Evolutionary conservation across 2,329 filamentous ascomycete genomes (phyloP).

Genomic region (Ophiobolus disseminans): DNA sequence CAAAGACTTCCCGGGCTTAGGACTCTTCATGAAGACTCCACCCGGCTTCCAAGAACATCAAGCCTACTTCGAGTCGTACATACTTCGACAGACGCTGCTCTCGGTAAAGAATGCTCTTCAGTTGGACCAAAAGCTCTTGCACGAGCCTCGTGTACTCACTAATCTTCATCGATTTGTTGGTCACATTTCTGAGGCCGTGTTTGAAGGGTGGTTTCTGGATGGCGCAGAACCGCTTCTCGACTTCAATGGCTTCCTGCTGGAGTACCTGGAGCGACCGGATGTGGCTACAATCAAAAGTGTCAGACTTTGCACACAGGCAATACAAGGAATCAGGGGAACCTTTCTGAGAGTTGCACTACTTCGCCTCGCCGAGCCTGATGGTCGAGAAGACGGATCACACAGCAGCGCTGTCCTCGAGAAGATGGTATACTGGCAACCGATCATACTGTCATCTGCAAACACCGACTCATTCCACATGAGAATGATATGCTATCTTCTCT

Average conservation of each 20-base stretch:
- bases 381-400: constrained; percentile 66
- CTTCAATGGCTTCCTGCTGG: constrained; percentile 82
- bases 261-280: constrained; percentile 87
- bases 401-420: constrained; percentile 79
- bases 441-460: constrained; percentile 79
- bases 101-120: constrained; percentile 74
- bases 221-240: constrained; percentile 84
- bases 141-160: constrained; percentile 82
- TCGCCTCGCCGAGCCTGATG: constrained; percentile 82
- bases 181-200: constrained; percentile 87
- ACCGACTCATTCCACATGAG: constrained; percentile 82
- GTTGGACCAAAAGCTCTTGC: constrained; percentile 72
- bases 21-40: constrained; percentile 84
- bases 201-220: constrained; percentile 95
- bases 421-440: constrained; percentile 94
- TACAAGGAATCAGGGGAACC: constrained; percentile 75
- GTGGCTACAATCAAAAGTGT: constrained; percentile 83
- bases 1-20: constrained; percentile 90
- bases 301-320: constrained; percentile 85
- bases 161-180: constrained; percentile 83
- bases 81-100: constrained; percentile 77
- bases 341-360: constrained; percentile 82
- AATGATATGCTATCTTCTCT: constrained; percentile 90
- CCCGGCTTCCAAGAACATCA: constrained; percentile 94
- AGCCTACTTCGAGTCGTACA: constrained; percentile 91